Conservation (phyloP, 139 green algal species). For the Limnomonas spitsbergensis region DNA sequence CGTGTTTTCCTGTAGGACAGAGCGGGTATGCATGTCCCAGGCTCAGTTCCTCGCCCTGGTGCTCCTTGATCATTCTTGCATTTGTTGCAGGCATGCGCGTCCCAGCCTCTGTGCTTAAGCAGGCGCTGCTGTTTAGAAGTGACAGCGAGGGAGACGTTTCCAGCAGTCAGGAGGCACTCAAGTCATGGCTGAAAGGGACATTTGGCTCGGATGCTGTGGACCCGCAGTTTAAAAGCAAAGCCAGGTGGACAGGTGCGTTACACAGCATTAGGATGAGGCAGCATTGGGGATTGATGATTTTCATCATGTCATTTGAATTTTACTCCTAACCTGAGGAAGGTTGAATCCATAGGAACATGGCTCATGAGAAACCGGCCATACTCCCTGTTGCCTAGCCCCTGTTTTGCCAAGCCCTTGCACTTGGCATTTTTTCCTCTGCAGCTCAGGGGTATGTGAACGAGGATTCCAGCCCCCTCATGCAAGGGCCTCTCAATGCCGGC, state of each 20-base stretch:
- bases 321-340: not conserved
- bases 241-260: not conserved
- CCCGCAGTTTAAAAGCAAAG: not conserved
- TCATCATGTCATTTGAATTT: not conserved
- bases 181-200: not conserved
- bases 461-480: not conserved
- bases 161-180: not conserved
- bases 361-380: not conserved
- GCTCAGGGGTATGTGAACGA: not conserved
- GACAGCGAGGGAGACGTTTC: no score
- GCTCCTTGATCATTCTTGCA: not conserved
- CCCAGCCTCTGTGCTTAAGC: constrained; percentile 7
- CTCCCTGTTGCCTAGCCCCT: not conserved
- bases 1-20: no score
- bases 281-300: no score
- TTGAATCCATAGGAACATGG: not conserved
- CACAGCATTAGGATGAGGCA: not conserved
- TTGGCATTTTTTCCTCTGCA: no score
- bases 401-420: no score
- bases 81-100: constrained; percentile 10
- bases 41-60: no score
- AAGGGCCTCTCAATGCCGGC: constrained; percentile 11
- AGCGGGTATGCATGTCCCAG: no score
- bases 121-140: not conserved
- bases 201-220: constrained; percentile 10